phyloP scores from a whole-genome alignment of 495 filamentous ascomycete species.

The Tuber aestivum region DNA sequence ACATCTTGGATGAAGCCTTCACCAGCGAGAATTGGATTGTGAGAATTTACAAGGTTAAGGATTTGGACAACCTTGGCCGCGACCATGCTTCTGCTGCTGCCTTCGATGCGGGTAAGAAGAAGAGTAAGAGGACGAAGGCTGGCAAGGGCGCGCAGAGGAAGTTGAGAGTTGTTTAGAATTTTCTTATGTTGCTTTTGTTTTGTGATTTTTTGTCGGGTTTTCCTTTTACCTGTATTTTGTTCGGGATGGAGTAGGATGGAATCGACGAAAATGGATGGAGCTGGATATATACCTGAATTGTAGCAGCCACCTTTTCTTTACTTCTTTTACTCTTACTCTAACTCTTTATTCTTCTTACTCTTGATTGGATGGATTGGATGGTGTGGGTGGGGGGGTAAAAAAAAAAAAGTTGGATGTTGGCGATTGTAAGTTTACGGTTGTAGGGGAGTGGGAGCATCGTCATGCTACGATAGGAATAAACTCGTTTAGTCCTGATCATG shows the following conservation, averaged over 20 bases:
- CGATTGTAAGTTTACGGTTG: not conserved
- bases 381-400: not conserved
- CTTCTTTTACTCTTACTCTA: not conserved
- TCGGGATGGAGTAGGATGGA: conserved; percentile 12
- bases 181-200: conserved; percentile 11
- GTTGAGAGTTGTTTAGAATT: conserved; percentile 70
- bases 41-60: conserved; percentile 98
- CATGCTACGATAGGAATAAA: not conserved
- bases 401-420: not conserved
- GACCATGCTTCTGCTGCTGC: conserved; percentile 77
- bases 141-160: conserved; percentile 75
- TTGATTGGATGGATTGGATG: not conserved
- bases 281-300: not conserved
- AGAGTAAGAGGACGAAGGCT: conserved; percentile 79
- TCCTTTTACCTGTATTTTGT: conserved; percentile 21
- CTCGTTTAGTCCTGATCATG: not conserved
- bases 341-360: not conserved
- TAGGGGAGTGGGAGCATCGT: not conserved
- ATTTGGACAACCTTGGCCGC: conserved; percentile 89
- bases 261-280: conserved; percentile 10
- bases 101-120: conserved; percentile 91
- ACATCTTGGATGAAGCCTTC: conserved; percentile 90
- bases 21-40: conserved; percentile 99
- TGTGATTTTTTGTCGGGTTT: conserved; percentile 12
- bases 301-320: not conserved